phyloP scores from a whole-genome alignment of 2,329 filamentous ascomycete genomes.

The Colletotrichum sp. region DNA sequence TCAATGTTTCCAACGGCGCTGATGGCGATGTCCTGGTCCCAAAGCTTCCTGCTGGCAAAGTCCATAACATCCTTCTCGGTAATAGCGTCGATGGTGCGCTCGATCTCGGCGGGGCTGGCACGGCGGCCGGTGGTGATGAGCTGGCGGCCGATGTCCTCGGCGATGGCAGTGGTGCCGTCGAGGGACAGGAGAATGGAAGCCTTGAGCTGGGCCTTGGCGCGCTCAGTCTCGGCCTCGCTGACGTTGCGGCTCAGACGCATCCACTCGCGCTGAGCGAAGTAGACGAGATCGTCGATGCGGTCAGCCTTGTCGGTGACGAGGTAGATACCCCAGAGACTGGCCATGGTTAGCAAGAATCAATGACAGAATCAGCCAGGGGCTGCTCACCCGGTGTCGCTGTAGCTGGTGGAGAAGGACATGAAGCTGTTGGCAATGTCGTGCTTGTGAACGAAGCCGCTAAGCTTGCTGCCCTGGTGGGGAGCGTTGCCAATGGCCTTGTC shows the following conservation, averaged over 20 bases:
- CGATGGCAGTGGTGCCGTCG: conserved; percentile 95
- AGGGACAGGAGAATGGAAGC: conserved; percentile 96
- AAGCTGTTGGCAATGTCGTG: conserved; percentile 98
- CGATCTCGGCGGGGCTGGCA: conserved; percentile 90
- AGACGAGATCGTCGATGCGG: conserved; percentile 90
- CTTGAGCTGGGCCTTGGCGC: conserved; percentile 99
- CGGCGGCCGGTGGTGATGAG: conserved; percentile 96
- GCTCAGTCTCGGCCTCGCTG: conserved; percentile 89
- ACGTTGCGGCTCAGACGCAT: conserved; percentile 91
- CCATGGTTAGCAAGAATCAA: conserved; percentile 29
- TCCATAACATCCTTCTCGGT: conserved; percentile 97
- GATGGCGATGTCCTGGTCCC: conserved; percentile 96
- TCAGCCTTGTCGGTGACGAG: conserved; percentile 90
- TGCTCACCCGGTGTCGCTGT: conserved; percentile 95
- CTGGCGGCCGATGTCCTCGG: conserved; percentile 98
- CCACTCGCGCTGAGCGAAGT: conserved; percentile 99
- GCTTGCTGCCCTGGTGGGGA: conserved; percentile 96
- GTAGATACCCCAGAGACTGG: conserved; percentile 99
- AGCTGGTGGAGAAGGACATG: conserved; percentile 99
- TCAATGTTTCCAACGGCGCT: conserved; percentile 93
- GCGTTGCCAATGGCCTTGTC: conserved; percentile 98
- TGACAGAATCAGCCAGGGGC: conserved; percentile 24
- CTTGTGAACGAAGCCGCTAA: conserved; percentile 92
- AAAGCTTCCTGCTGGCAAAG: conserved; percentile 93
- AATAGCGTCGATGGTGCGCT: conserved; percentile 86